phyloP scores from a whole-genome alignment of 2,329 filamentous ascomycete genomes.

The Neofusicoccum kwambonambiense region DNA sequence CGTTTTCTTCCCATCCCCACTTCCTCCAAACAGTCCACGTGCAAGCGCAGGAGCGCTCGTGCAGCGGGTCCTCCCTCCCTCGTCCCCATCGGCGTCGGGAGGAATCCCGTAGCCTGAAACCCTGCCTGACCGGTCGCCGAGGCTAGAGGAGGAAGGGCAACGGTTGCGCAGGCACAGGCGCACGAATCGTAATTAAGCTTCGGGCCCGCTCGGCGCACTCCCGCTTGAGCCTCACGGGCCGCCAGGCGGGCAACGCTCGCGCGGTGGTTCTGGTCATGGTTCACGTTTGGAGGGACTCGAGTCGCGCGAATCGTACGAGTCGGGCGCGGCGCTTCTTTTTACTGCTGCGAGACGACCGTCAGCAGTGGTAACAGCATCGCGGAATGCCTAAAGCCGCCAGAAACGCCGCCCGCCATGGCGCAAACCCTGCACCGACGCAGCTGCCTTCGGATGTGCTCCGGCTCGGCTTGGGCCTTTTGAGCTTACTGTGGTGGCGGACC shows the following conservation, averaged over 20 bases:
- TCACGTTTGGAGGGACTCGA: neutral
- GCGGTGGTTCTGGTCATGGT: neutral
- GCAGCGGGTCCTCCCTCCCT: neutral
- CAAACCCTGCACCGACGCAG: neutral
- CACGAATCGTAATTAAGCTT: neutral
- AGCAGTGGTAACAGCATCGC: neutral
- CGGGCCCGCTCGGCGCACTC: neutral
- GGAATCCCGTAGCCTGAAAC: neutral
- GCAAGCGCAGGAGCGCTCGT: neutral
- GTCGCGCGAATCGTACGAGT: neutral
- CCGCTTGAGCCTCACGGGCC: constrained; percentile 1
- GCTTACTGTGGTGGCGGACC: no score
- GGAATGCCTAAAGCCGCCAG: neutral
- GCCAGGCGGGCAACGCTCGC: neutral
- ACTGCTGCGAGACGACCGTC: neutral
- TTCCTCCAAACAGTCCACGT: neutral
- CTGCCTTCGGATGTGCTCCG: neutral
- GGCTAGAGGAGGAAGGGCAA: neutral
- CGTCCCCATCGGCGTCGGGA: neutral
- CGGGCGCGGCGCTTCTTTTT: constrained; percentile 1
- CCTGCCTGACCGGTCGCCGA: neutral
- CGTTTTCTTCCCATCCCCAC: neutral
- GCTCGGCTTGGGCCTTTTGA: neutral
- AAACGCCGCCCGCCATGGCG: no score
- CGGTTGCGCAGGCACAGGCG: neutral